Evolutionary conservation across 2,329 filamentous ascomycete genomes (phyloP).

Genomic region (Clathrospora elynae): DNA sequence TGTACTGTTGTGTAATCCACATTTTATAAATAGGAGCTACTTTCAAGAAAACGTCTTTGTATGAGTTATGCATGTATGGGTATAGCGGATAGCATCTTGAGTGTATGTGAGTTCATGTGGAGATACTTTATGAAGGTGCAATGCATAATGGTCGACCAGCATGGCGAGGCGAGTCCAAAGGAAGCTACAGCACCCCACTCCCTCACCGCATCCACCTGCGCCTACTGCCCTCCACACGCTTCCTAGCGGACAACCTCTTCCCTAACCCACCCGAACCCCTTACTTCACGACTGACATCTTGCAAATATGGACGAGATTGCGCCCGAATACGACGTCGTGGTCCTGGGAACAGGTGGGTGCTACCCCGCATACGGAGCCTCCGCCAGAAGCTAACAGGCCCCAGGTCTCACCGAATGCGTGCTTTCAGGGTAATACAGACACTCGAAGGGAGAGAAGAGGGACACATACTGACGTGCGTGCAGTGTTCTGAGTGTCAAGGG

Average conservation of each 20-base stretch:
- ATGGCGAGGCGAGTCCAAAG: too few species aligned
- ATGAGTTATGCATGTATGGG: too few species aligned
- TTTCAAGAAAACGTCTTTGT: too few species aligned
- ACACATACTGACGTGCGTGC: conserved; percentile 26
- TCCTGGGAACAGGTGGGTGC: conserved; percentile 89
- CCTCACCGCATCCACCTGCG: conserved; percentile 35
- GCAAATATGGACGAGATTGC: conserved; percentile 93
- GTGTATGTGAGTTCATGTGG: too few species aligned
- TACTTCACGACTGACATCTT: conserved; percentile 14
- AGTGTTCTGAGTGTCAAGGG: conserved; percentile 97
- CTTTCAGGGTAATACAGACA: conserved; percentile 77
- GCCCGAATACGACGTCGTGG: conserved; percentile 97
- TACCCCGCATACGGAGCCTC: conserved; percentile 45
- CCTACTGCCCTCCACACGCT: conserved; percentile 23
- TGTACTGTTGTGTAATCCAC: too few species aligned
- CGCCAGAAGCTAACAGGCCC: conserved; percentile 35
- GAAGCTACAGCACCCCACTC: conserved; percentile 38
- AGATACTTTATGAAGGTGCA: conserved; percentile 4
- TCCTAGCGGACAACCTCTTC: conserved; percentile 29
- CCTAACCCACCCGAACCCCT: conserved; percentile 26
- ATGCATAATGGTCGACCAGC: conserved; percentile 21
- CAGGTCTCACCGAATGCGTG: conserved; percentile 97
- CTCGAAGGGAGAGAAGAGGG: conserved; percentile 2
- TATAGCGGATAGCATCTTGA: too few species aligned
- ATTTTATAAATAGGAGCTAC: too few species aligned